Base-by-base conservation (phyloP, 352 stramenopile genomes). In the Globisporangium abappressorium region DNA sequence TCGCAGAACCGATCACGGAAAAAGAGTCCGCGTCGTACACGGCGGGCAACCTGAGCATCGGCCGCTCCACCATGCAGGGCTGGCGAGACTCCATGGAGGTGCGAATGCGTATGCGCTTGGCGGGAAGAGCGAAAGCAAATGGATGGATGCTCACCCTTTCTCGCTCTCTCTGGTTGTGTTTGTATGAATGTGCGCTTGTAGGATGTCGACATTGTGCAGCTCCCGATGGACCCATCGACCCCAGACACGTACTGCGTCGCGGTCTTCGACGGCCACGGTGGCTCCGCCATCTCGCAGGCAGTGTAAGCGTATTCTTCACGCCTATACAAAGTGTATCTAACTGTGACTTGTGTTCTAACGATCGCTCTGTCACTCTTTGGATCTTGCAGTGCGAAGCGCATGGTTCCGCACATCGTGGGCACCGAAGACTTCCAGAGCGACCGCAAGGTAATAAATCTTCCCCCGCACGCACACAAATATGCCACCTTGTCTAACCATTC, bases 21-120 rank as follows among this genome's bases (percentile, higher is more conserved):
- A 96, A 96, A 70, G 73, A 83, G 28, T 91, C 85, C 47, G 70
- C 73, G 56, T 70, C 64, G 51, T 80, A 79, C 68, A 73, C 62
- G 1, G 79, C 73, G 33, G 70, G 76, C 4, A 80, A 76, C 33
- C 70, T 96, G 63, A 65, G 58, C n/a, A 87, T 96, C 62, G 86
- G 78, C 69, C 89, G 81, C 64, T 73, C 82, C 26, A 73, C 77
- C 55, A 96, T 96, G 88, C 88, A 96, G 63, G 88, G 88, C 24
- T 96, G 88, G 88, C 84, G 88, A 30, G 85, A 94, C 57, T 79
- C 80, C 1, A 96, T 96, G 88, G 88, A 96, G 81, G 88, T 92
- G 30, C 34, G 65, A 62, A 46, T 33, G 18, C 49, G 14, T 26
- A 30, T 53, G 30, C 18, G 20, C n/a, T 12, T 5, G 55, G 12